phyloP scores from a whole-genome alignment of 371 early-diverging fungal species.

The Batkoa obscura region DNA sequence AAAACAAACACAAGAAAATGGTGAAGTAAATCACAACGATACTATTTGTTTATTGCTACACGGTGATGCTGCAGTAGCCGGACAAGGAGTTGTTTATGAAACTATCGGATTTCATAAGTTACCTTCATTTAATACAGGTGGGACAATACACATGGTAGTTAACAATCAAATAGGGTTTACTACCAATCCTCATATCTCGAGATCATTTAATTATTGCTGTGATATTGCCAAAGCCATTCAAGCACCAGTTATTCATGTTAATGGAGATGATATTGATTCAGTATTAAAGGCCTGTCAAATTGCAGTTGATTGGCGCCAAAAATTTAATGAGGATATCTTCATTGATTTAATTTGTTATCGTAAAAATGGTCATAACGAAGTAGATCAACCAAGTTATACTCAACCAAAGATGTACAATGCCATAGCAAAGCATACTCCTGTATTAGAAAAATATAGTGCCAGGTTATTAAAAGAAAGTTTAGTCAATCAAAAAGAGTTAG shows the following conservation, averaged over 20 bases:
- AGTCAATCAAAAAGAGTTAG: constrained; percentile 19
- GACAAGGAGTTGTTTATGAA: constrained; percentile 88
- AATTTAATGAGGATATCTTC: constrained; percentile 81
- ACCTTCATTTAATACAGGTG: constrained; percentile 82
- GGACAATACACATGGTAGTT: constrained; percentile 86
- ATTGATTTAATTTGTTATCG: constrained; percentile 86
- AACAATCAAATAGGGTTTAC: constrained; percentile 97
- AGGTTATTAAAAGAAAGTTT: constrained; percentile 21
- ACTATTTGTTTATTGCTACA: constrained; percentile 85
- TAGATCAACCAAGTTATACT: constrained; percentile 93
- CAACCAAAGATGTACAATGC: constrained; percentile 91
- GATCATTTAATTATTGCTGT: constrained; percentile 75
- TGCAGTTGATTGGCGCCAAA: constrained; percentile 77
- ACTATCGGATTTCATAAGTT: constrained; percentile 81
- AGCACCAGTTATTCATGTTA: constrained; percentile 90
- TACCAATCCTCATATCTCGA: constrained; percentile 76
- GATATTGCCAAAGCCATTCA: constrained; percentile 91
- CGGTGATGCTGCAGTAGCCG: constrained; percentile 68
- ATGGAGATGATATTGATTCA: constrained; percentile 87
- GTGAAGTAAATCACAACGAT: constrained; percentile 40
- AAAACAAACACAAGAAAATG: constrained; percentile 49
- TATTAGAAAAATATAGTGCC: constrained; percentile 64
- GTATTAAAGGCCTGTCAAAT: constrained; percentile 67
- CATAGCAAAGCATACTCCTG: constrained; percentile 61
- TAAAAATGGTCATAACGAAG: constrained; percentile 92